Percentiles rank a stretch among this genome's conserved stretches.
phyloP scores from a whole-genome alignment of 495 filamentous ascomycete genomes.

The Penicillium mononematosum region DNA sequence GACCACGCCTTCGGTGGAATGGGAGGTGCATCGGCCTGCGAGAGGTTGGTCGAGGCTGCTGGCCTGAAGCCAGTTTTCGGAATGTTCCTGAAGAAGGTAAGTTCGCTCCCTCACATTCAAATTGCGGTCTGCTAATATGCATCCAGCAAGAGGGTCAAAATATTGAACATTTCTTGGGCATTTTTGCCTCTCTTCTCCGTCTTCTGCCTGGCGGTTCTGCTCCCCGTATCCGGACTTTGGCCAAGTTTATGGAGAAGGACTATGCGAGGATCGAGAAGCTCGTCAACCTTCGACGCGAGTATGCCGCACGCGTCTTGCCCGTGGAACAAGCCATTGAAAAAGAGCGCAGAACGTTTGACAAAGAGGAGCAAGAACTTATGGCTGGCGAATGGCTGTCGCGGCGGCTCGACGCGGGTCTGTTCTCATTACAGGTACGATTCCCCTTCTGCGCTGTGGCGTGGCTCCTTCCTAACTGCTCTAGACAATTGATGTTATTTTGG shows the following conservation, averaged over 20 bases:
- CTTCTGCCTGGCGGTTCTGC: slow-evolving; percentile 74
- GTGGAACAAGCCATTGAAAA: slow-evolving; percentile 67
- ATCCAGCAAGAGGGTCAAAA: slow-evolving; percentile 60
- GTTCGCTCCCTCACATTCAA: neutral
- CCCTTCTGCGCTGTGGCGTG: neutral
- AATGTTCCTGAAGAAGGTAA: slow-evolving; percentile 85
- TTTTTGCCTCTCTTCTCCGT: slow-evolving; percentile 82
- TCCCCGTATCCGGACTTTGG: slow-evolving; percentile 76
- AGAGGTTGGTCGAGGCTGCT: slow-evolving; percentile 74
- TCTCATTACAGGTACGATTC: slow-evolving; percentile 63
- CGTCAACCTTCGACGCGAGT: slow-evolving; percentile 68
- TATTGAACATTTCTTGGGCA: slow-evolving; percentile 83
- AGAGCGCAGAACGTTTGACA: slow-evolving; percentile 46
- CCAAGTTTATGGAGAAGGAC: slow-evolving; percentile 94
- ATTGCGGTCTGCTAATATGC: slow-evolving; percentile 22
- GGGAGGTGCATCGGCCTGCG: slow-evolving; percentile 58
- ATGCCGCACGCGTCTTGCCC: slow-evolving; percentile 58
- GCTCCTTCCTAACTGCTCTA: slow-evolving; percentile 17
- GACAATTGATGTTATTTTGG: slow-evolving; percentile 81
- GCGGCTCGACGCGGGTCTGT: slow-evolving; percentile 84
- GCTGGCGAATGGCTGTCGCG: slow-evolving; percentile 79
- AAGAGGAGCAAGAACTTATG: slow-evolving; percentile 62
- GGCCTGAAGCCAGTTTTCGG: slow-evolving; percentile 83
- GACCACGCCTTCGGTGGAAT: slow-evolving; percentile 76
- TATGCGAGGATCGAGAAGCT: slow-evolving; percentile 79